phyloP scores from a whole-genome alignment of 306 rosid genomes.

The Quercus aquifolioides region DNA sequence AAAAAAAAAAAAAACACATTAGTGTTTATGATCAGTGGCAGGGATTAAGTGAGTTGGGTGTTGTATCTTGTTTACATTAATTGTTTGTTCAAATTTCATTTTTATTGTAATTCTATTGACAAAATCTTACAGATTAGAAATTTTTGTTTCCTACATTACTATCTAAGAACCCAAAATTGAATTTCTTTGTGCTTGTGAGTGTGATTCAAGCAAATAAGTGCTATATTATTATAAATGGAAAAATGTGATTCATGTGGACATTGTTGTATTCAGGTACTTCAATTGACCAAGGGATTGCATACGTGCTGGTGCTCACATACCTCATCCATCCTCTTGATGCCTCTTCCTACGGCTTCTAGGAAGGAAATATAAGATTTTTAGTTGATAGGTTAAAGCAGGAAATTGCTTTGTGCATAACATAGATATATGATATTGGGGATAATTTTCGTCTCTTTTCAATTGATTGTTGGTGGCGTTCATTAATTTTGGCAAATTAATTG shows the following conservation, averaged over 20 bases:
- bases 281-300: constrained; percentile 85
- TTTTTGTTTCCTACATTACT: too few relatives aligned
- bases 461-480: background rate
- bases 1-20: too few relatives aligned
- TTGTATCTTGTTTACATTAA: too few relatives aligned
- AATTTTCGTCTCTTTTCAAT: background rate
- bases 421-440: background rate
- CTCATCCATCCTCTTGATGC: constrained; percentile 75
- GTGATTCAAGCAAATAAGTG: too few relatives aligned
- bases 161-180: too few relatives aligned
- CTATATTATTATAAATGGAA: too few relatives aligned
- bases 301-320: constrained; percentile 67
- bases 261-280: constrained; percentile 47
- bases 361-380: background rate
- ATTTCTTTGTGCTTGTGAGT: too few relatives aligned
- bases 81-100: background rate
- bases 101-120: too few relatives aligned
- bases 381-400: background rate
- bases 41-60: too few relatives aligned
- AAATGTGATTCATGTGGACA: background rate
- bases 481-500: background rate
- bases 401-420: background rate
- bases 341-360: constrained; percentile 34
- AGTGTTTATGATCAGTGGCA: too few relatives aligned
- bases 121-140: too few relatives aligned